Base-by-base conservation (phyloP, 306 rosid species). In the Ziziphus jujuba region DNA sequence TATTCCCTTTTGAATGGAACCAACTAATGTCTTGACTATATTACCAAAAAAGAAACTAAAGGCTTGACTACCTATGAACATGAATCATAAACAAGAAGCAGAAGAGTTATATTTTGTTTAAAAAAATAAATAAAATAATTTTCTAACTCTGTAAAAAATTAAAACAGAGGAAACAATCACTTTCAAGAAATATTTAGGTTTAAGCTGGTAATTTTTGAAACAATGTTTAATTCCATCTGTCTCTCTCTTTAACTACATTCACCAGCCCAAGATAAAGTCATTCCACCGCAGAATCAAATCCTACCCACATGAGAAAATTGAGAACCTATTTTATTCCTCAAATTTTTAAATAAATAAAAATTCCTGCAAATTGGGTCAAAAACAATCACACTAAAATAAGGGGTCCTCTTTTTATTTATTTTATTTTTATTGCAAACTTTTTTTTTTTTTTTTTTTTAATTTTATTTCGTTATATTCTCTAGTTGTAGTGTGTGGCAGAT, bases 161-260 rank as follows among this genome's bases (percentile, higher is more conserved):
- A 48, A 57, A 48, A 36, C 10, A 57, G 50, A 63, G 36, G 28
- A 35, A 64, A 72, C 74, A 57, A 75, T 85, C 91, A 48, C 78
- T 71, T n/a, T 85, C 90, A 65, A 67, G 71, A 72, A 72, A 87
- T 75, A 83, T 80, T 78, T 75, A 74, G 56, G 80, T 65, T 67
- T 81, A 74, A 75, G 72, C 50, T 56, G 60, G 65, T 82, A 72
- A 78, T 55, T 88, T 82, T 70, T 70, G 72, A 60, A 56, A 73
- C 78, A 81, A 79, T 80, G 75, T 66, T 52, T 45, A 74, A 58
- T 44, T 59, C 71, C 20, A 56, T 65, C 16, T 62, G 73, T 66
- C 74, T 72, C 72, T 44, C 74, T 67, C 51, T 72, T 72, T 44
- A 68, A 49, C 65, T 36, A 65, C 77, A 77, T 25, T 55, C 56